Base-by-base conservation (phyloP, 2,329 filamentous ascomycete genomes). In the Plenodomus lindquistii region DNA sequence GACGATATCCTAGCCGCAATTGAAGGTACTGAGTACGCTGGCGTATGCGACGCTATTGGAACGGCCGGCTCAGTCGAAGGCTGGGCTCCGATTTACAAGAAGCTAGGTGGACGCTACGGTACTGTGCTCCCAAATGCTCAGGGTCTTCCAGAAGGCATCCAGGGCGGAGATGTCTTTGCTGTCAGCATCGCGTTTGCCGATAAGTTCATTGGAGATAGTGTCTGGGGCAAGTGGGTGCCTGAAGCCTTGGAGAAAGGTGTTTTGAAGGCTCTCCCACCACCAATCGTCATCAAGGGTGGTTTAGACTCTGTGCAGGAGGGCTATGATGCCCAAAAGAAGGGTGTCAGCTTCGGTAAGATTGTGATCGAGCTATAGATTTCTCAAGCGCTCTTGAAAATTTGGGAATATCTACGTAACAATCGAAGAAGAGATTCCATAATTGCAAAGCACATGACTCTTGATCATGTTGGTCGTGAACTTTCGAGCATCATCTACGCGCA, bases 1-100 rank as follows among this genome's bases (percentile, higher is more conserved):
- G 66, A 75, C 2, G 72, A 77, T 42, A 70, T 76, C 35, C 58
- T 77, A 18, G 51, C 54, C 9, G 73, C 74, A 18, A 63, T 77
- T 44, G 60, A 75, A 46, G 73, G 70, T 4, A 72, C 70, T 2
- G 70, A 74, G 11, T 77, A 75, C 41, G 62, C 59, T 6, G 76
- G 76, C 21, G 62, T 74, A n/a, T 77, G 71, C 49, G 76, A 78
- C 49, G 59, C 59, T 34, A 73, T 69, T 20, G 60, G 63, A 18
- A 59, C 57, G 3, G 45, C 59, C 2, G 58, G 63, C 11, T 53
- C 65, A 15, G 55, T 45, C 4, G 47, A 48, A 19, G 56, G 54
- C 1, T 70, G 66, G 66, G 35, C 57, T 11, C 63, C 65, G 3
- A 52, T 69, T 5, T 66, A 55, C 36, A 50, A 66, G 49, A 63